Conservation (phyloP, 805 yeast species). For the Wickerhamomyces pijperi region DNA sequence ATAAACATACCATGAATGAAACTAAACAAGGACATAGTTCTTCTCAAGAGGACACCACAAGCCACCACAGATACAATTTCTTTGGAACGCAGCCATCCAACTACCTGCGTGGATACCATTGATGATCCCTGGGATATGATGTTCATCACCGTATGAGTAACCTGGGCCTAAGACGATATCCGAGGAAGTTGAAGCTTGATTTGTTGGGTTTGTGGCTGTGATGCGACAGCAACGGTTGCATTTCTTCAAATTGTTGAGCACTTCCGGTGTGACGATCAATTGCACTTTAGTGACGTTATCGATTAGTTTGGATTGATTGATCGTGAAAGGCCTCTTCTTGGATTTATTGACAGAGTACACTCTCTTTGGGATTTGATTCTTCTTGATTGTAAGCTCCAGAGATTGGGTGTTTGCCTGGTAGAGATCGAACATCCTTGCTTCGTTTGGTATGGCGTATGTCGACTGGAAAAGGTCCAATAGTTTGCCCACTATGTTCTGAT, state of each 20-base stretch:
- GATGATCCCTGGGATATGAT: slow-evolving; percentile 10
- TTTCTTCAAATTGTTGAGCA: slow-evolving; percentile 21
- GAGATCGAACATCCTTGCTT: slow-evolving; percentile 1
- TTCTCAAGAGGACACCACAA: slow-evolving; percentile 45
- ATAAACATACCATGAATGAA: too few relatives aligned
- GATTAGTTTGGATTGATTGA: slow-evolving; percentile 21
- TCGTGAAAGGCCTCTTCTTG: slow-evolving; percentile 16
- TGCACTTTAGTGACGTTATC: slow-evolving; percentile 20
- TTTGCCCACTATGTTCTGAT: neutral
- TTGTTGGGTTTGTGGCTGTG: slow-evolving; percentile 18
- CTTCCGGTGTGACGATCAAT: slow-evolving; percentile 9
- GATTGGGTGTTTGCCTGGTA: slow-evolving; percentile 52
- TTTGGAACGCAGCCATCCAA: slow-evolving; percentile 59
- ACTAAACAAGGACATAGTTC: too few relatives aligned
- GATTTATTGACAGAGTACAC: slow-evolving; percentile 25
- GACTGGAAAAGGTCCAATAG: slow-evolving; percentile 2
- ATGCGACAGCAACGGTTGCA: slow-evolving; percentile 47
- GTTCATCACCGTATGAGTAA: slow-evolving; percentile 14
- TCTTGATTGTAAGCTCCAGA: slow-evolving; percentile 33
- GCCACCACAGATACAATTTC: slow-evolving; percentile 73
- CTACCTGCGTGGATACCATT: slow-evolving; percentile 20
- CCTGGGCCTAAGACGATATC: slow-evolving; percentile 1
- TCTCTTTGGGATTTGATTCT: slow-evolving; percentile 19
- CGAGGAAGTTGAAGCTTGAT: too few relatives aligned
- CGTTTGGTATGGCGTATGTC: neutral